Conservation (phyloP, 176 grass and related monocot genomes). For the Poa annua region DNA sequence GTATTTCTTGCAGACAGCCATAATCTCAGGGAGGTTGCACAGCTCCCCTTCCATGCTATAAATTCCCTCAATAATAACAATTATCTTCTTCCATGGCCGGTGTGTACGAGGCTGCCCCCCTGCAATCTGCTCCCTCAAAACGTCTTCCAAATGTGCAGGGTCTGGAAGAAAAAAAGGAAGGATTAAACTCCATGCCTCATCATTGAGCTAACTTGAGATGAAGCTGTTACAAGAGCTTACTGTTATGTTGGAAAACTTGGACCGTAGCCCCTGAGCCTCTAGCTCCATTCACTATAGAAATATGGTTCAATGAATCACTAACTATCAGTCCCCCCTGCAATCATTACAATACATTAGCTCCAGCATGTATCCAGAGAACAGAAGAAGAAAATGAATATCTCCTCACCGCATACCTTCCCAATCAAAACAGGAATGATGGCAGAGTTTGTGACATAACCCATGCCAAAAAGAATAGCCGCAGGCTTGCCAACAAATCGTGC, state of each 20-base stretch:
- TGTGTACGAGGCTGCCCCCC: conserved; percentile 83
- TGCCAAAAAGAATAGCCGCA: conserved; percentile 86
- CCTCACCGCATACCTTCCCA: conserved; percentile 61
- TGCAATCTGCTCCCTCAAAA: conserved; percentile 87
- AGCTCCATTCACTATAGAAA: conserved; percentile 94
- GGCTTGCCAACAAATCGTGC: conserved; percentile 86
- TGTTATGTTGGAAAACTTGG: conserved; percentile 92
- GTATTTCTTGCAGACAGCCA: conserved; percentile 93
- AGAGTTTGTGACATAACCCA: conserved; percentile 97
- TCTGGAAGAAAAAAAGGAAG: conserved; percentile 46
- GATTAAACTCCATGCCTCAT: neutral
- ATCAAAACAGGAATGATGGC: conserved; percentile 80
- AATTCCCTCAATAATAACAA: conserved; percentile 94
- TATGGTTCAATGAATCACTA: conserved; percentile 95
- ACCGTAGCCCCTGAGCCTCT: conserved; percentile 87
- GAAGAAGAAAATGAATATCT: neutral
- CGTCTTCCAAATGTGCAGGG: conserved; percentile 87
- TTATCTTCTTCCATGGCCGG: conserved; percentile 95
- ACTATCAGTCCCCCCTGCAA: conserved; percentile 85
- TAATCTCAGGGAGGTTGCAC: conserved; percentile 88
- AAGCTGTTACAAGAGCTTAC: conserved; percentile 55
- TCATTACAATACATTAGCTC: conserved; percentile 39
- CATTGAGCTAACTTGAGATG: conserved; percentile 22
- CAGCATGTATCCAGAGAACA: neutral
- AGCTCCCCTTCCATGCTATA: conserved; percentile 99